Percentiles rank a stretch among this genome's conserved stretches.
Conservation (phyloP, 148 eudicot genomes). For the Rhododendron henanense region DNA sequence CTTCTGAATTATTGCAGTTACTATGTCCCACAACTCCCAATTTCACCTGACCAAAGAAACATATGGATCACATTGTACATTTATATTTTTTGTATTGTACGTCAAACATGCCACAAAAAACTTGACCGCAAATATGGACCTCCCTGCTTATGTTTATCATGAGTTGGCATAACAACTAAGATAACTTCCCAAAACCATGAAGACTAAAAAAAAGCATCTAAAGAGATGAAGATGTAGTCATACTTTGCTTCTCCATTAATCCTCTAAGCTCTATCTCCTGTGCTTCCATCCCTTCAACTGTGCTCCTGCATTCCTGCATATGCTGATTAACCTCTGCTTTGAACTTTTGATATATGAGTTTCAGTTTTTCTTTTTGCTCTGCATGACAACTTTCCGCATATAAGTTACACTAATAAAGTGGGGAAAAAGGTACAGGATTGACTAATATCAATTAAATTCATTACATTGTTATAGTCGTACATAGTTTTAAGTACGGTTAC, state of each 20-base stretch:
- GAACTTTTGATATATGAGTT: conserved; percentile 55
- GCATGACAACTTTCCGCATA: conserved; percentile 13
- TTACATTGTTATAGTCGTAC: neutral
- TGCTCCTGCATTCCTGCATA: conserved; percentile 53
- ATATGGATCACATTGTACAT: neutral
- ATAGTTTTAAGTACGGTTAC: conserved; percentile 25
- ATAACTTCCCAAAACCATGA: neutral
- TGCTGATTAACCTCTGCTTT: conserved; percentile 57
- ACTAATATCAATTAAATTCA: neutral
- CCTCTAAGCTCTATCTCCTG: conserved; percentile 55
- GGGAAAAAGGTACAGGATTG: neutral
- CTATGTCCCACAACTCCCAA: neutral
- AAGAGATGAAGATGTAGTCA: conserved; percentile 16
- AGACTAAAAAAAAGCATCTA: neutral
- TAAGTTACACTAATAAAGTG: neutral
- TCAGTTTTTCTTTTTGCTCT: conserved; percentile 74
- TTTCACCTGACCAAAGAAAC: neutral
- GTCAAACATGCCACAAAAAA: neutral
- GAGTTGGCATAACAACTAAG: neutral
- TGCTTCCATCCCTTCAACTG: conserved; percentile 62
- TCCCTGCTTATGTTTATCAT: conserved; percentile 1
- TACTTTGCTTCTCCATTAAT: conserved; percentile 64
- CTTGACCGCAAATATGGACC: neutral
- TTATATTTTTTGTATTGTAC: neutral
- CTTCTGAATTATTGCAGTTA: neutral